Evolutionary conservation across 169 alveolate species (phyloP), one percentile per base, ranked within the genome.

Genomic region (Blepharisma undulans): DNA sequence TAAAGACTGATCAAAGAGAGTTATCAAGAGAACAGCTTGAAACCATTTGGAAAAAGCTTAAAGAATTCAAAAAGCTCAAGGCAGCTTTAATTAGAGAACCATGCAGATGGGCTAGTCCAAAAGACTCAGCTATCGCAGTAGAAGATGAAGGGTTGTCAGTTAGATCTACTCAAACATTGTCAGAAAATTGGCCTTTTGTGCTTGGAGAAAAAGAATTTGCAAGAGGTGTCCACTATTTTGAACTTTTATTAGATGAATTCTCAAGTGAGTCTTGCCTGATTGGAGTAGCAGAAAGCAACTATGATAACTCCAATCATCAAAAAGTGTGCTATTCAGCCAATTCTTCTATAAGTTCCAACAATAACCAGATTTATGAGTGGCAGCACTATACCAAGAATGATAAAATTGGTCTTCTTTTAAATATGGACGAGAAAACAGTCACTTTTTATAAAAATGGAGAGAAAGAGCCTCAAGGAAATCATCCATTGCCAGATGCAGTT

Each of bases 361-460:
- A 16, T 66, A 66, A 66, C 76, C 21, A 21, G 7, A 22, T 82
- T 22, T 82, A 82, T 30, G 36, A 72, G 8, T 82, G 89, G 89
- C 78, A 82, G 36, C 16, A 72, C 6, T 82, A 78, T 22, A 34
- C 34, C 10, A 21, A 6, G 4, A 34, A 25, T 2, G 92, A 88
- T 14, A 88, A 27, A 29, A 72, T 88, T 10, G 92, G 92, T 8
- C 8, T 88, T 6, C 30, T 76, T 25, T 72, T 88, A 22, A 77
- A 88, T 48, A 88, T 88, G 92, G 71, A 72, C 79, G 29, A 88
- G 27, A 88, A 88, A 76, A 76, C 61, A n/a, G 87, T 88, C 22
- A 72, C 61, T 18, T 88, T 88, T 76, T 88, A 32, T 48, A 88
- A 25, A 88, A 88, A 88, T 16, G 87, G 87, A 34, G 29, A 18